Percentiles rank a stretch among this genome's conserved stretches.
Evolutionary conservation across 345 rosid species (phyloP).

Genomic region (Acer negundo): DNA sequence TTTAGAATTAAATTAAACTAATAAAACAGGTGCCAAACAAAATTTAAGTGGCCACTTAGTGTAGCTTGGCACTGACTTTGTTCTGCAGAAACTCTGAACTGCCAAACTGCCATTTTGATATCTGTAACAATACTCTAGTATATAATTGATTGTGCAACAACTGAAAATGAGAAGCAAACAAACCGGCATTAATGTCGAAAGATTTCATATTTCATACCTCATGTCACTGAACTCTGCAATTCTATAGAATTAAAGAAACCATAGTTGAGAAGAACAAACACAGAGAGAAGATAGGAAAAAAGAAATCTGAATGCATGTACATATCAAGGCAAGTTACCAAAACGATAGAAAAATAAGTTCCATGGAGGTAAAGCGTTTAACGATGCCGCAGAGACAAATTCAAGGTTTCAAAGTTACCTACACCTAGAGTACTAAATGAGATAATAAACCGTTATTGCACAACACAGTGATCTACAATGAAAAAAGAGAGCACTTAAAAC

Average conservation of each 20-base stretch:
- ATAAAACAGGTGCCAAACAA: background rate
- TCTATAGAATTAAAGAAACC: background rate
- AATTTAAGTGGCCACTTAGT: background rate
- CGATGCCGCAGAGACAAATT: background rate
- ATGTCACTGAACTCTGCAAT: background rate
- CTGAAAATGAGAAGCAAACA: background rate
- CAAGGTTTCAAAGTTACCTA: background rate
- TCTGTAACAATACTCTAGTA: background rate
- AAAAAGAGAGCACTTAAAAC: constrained; percentile 3
- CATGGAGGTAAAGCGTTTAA: background rate
- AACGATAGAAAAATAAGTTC: background rate
- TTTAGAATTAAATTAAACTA: background rate
- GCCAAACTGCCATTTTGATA: background rate
- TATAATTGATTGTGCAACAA: background rate
- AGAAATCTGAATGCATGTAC: background rate
- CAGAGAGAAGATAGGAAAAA: background rate
- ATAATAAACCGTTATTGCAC: background rate
- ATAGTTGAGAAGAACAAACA: background rate
- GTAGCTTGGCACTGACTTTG: background rate
- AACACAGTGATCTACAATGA: background rate
- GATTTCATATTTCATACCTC: background rate
- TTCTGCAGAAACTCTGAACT: background rate
- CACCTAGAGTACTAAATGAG: background rate
- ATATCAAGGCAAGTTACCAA: constrained; percentile 8
- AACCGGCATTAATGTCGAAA: background rate